Evolutionary conservation across 169 alveolate species (phyloP).

Genomic region (Perkinsus marinus): DNA sequence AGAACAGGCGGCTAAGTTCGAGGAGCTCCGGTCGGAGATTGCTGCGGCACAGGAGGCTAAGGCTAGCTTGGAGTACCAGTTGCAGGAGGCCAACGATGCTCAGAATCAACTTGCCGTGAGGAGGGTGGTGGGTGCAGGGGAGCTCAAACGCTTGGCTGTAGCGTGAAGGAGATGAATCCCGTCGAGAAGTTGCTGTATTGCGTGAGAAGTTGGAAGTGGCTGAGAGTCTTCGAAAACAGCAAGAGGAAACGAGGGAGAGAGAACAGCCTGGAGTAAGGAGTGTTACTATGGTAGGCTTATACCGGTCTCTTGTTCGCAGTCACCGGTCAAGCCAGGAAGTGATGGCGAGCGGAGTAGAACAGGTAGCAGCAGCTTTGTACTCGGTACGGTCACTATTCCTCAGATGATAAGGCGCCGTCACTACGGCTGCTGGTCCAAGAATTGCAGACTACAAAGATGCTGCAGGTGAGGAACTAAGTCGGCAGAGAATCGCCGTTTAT

Average conservation of each 20-base stretch:
- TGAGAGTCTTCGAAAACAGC: background rate
- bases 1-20: background rate
- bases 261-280: too few species aligned
- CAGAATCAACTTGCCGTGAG: background rate
- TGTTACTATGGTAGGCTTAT: too few species aligned
- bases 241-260: background rate
- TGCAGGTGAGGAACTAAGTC: background rate
- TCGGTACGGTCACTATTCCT: background rate
- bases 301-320: background rate
- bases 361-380: background rate
- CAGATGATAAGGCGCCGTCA: background rate
- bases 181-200: background rate
- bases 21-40: background rate
- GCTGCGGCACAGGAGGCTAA: background rate
- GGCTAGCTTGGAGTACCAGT: background rate
- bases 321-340: background rate
- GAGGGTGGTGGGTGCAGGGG: background rate
- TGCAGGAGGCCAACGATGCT: background rate
- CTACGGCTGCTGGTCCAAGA: background rate
- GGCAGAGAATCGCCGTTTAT: background rate
- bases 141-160: background rate
- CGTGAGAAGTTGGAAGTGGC: background rate
- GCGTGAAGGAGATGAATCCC: background rate
- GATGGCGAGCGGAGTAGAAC: background rate
- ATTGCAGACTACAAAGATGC: background rate